phyloP scores from a whole-genome alignment of 208 protist genomes.

The Endotrypanum monterogeii region DNA sequence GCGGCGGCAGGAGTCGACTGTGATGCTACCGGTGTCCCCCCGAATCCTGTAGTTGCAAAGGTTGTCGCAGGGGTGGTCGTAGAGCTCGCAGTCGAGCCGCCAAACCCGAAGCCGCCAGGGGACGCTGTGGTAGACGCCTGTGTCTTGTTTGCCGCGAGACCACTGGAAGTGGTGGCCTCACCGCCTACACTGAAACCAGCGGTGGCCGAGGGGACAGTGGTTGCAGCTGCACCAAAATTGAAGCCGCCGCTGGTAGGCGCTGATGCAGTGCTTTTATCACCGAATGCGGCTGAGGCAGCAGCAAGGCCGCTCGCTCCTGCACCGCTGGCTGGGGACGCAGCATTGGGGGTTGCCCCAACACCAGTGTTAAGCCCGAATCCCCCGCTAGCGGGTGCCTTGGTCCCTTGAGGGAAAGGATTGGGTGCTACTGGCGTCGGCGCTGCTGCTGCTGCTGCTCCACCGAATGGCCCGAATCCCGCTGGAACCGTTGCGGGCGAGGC shows the following conservation, averaged over 20 bases:
- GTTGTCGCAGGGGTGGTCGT: constrained; percentile 11
- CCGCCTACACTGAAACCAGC: constrained; percentile 21
- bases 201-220: neutral
- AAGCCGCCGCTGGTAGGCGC: constrained; percentile 6
- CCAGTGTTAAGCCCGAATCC: neutral
- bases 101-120: constrained; percentile 21
- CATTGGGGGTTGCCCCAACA: neutral
- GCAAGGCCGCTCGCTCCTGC: neutral
- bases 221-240: constrained; percentile 16
- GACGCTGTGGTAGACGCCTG: neutral
- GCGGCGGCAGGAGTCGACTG: constrained; percentile 2
- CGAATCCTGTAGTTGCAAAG: constrained; percentile 4
- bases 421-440: neutral
- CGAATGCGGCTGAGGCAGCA: neutral
- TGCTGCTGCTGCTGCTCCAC: neutral
- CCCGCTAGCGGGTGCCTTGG: neutral
- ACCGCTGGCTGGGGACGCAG: neutral
- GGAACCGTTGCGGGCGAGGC: constrained; percentile 12
- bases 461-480: constrained; percentile 6
- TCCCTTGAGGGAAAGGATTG: neutral
- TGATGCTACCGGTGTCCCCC: constrained; percentile 3
- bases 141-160: neutral
- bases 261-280: neutral
- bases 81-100: constrained; percentile 16
- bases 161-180: constrained; percentile 1